Evolutionary conservation across 73 alveolate genomes (phyloP).

Genomic region (Halteria grandinella): DNA sequence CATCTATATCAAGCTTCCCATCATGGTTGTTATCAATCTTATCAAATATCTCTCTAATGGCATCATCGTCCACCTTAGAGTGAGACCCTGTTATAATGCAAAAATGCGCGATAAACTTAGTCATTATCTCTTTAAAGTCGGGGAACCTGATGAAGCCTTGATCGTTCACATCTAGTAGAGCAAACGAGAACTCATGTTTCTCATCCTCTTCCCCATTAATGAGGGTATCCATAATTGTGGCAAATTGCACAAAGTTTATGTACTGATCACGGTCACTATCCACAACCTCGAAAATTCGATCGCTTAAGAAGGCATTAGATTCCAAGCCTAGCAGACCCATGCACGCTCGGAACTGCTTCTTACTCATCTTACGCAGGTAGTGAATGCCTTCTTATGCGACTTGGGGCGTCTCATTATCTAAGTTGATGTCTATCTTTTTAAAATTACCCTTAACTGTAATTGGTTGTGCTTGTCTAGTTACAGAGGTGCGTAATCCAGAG

Average conservation of each 20-base stretch:
- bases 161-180: conserved; percentile 31
- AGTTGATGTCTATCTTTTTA: not conserved
- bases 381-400: not conserved
- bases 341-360: conserved; percentile 12
- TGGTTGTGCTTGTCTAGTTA: not conserved
- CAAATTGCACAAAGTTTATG: conserved; percentile 40
- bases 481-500: not conserved
- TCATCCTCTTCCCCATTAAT: conserved; percentile 56
- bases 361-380: too few species aligned
- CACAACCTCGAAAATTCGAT: conserved; percentile 51
- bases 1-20: conserved; percentile 49
- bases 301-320: conserved; percentile 52
- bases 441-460: not conserved
- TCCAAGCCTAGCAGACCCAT: conserved; percentile 61
- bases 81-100: conserved; percentile 48
- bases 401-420: not conserved
- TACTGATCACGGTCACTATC: conserved; percentile 39
- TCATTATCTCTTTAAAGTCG: conserved; percentile 36
- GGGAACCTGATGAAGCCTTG: conserved; percentile 38
- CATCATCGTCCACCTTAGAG: conserved; percentile 27
- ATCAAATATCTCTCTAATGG: conserved; percentile 34
- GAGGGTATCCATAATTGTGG: conserved; percentile 55
- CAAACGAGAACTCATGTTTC: conserved; percentile 56
- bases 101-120: conserved; percentile 49
- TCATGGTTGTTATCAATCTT: conserved; percentile 39